A percentile compares a stretch with the other conserved stretches of the same genome.
phyloP scores from a whole-genome alignment of 805 yeast genomes.

The Cyberlindnera euphorbiiphila region DNA sequence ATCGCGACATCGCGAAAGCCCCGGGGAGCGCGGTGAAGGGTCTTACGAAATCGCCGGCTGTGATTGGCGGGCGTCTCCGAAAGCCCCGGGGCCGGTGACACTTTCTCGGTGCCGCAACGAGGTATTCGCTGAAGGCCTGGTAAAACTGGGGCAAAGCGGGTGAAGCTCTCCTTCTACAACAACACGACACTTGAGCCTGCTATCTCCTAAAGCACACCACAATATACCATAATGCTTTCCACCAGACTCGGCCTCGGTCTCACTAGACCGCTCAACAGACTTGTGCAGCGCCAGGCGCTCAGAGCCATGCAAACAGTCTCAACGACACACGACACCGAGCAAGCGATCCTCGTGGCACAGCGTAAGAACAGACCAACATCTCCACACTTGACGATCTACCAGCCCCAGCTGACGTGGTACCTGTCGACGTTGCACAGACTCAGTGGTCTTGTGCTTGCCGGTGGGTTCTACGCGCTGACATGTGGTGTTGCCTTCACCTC shows the following conservation, averaged over 20 bases:
- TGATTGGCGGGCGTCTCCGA: constrained; percentile 4
- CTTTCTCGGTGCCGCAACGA: constrained; percentile 10
- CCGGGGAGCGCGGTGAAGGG: background rate
- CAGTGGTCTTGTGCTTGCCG: constrained; percentile 80
- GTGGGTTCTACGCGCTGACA: constrained; percentile 74
- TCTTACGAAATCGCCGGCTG: constrained; percentile 9
- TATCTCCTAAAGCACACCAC: no score
- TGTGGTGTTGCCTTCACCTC: constrained; percentile 70
- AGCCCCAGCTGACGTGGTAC: constrained; percentile 85
- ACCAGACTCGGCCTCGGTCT: constrained; percentile 13
- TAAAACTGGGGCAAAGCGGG: no score
- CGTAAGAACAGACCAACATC: constrained; percentile 85
- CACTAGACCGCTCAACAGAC: background rate
- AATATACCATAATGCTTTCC: constrained; percentile 10
- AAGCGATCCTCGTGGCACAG: constrained; percentile 70
- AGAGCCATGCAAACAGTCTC: constrained; percentile 36
- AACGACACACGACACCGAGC: constrained; percentile 60
- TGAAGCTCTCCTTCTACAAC: no score
- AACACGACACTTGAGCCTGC: no score
- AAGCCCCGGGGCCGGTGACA: background rate
- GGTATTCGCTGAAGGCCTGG: no score
- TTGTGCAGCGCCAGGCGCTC: constrained; percentile 15
- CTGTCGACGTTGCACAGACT: constrained; percentile 83
- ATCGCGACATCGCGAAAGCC: background rate
- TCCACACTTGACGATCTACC: constrained; percentile 85